Evolutionary conservation across 1,284 basidiomycete species (phyloP).

Genomic region (Apiotrichum akiyoshidainum): DNA sequence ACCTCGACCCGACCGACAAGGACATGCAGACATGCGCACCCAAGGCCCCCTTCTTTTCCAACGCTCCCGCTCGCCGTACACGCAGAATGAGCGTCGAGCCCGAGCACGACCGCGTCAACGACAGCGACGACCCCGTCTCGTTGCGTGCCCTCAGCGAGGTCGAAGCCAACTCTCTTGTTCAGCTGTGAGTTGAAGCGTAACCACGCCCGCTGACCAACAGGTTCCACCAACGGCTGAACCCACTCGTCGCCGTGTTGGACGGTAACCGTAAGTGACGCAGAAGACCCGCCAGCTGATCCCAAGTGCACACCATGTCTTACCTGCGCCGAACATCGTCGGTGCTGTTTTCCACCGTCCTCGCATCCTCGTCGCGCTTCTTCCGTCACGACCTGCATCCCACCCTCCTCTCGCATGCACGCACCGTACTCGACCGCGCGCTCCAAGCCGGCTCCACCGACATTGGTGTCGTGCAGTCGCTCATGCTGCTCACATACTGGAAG

Average conservation of each 20-base stretch:
- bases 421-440: conserved; percentile 33
- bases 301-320: conserved; percentile 38
- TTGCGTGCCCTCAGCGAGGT: conserved; percentile 27
- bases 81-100: neutral
- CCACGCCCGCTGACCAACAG: conserved; percentile 4
- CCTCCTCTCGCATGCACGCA: conserved; percentile 32
- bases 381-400: conserved; percentile 28
- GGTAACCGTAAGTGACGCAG: conserved; percentile 17
- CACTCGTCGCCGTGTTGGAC: conserved; percentile 32
- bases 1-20: conserved; percentile 27
- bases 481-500: conserved; percentile 44
- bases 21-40: conserved; percentile 7
- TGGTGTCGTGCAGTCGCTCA: conserved; percentile 35
- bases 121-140: conserved; percentile 27
- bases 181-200: conserved; percentile 17
- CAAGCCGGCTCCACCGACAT: conserved; percentile 27
- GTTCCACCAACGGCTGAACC: conserved; percentile 35
- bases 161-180: conserved; percentile 29
- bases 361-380: conserved; percentile 30
- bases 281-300: neutral
- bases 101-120: conserved; percentile 7
- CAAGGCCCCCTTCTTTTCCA: conserved; percentile 26
- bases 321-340: conserved; percentile 32
- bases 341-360: conserved; percentile 35
- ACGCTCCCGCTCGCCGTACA: conserved; percentile 13